These are phyloP conservation scores for Xylaria sp. DNA, from an alignment of 2,329 filamentous ascomycete species.

Conservation along the genomic window DNA sequence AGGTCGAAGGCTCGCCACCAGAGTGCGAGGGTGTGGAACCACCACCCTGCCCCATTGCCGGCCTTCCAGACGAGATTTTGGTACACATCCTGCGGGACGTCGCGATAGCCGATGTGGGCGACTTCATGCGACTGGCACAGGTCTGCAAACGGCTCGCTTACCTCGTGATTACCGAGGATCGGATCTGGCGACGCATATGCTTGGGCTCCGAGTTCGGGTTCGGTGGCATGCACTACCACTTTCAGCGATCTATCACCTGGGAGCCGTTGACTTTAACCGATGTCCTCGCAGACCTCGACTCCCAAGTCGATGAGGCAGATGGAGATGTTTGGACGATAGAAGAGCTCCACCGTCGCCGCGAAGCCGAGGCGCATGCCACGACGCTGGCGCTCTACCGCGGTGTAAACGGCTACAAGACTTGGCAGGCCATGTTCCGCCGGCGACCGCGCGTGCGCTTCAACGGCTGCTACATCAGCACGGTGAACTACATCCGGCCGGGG, in stretches of 20 bases:
- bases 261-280: constrained; percentile 55
- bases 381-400: constrained; percentile 57
- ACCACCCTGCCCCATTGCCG: constrained; percentile 83
- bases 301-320: constrained; percentile 41
- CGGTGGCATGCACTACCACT: constrained; percentile 83
- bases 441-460: constrained; percentile 93
- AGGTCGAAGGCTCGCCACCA: constrained; percentile 75
- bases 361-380: constrained; percentile 50
- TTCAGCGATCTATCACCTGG: constrained; percentile 70
- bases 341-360: constrained; percentile 52
- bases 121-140: constrained; percentile 78
- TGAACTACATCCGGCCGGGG: constrained; percentile 91
- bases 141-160: constrained; percentile 92
- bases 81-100: constrained; percentile 80
- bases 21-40: constrained; percentile 75
- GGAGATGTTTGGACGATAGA: constrained; percentile 52
- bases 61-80: constrained; percentile 85
- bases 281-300: constrained; percentile 20
- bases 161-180: constrained; percentile 83
- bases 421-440: constrained; percentile 78
- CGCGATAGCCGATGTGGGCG: constrained; percentile 78
- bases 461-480: constrained; percentile 94
- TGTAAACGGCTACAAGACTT: constrained; percentile 60
- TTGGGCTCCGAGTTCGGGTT: constrained; percentile 80
- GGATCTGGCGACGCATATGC: constrained; percentile 84